These are phyloP conservation scores for Volvox africanus DNA, from an alignment of 139 green algal species.

Conservation along the genomic window DNA sequence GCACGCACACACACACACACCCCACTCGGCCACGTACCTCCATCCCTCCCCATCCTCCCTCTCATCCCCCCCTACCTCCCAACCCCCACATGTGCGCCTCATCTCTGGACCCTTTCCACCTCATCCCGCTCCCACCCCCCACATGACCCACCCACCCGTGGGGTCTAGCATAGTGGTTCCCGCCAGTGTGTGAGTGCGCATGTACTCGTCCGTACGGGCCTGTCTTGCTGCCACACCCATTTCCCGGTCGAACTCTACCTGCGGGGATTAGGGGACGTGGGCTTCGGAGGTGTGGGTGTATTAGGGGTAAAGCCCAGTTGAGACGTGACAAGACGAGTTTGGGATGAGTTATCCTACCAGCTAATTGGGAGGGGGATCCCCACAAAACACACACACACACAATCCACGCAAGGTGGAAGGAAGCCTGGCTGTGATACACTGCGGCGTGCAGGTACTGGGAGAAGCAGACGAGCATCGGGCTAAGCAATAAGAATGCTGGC, in stretches of 20 bases:
- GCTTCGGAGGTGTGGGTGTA: too few relatives aligned
- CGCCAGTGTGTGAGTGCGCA: constrained; percentile 60
- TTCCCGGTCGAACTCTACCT: constrained; percentile 66
- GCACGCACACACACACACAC: background rate
- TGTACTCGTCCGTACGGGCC: constrained; percentile 65
- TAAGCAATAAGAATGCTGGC: too few relatives aligned
- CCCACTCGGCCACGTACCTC: background rate
- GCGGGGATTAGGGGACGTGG: too few relatives aligned
- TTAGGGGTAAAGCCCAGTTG: too few relatives aligned
- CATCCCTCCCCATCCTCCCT: background rate
- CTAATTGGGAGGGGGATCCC: too few relatives aligned
- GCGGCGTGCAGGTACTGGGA: background rate
- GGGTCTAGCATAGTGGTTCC: constrained; percentile 67
- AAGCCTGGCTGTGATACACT: too few relatives aligned
- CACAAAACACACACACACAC: background rate
- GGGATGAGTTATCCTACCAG: too few relatives aligned
- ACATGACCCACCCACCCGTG: constrained; percentile 53
- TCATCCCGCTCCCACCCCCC: background rate
- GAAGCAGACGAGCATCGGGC: background rate
- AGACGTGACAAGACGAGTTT: too few relatives aligned
- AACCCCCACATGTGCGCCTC: too few relatives aligned
- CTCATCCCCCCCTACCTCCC: background rate
- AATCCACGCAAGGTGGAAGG: background rate
- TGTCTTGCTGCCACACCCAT: constrained; percentile 62
- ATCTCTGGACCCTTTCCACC: too few relatives aligned